Conservation (phyloP, 164 flowering plant species). For the Taxillus chinensis region DNA sequence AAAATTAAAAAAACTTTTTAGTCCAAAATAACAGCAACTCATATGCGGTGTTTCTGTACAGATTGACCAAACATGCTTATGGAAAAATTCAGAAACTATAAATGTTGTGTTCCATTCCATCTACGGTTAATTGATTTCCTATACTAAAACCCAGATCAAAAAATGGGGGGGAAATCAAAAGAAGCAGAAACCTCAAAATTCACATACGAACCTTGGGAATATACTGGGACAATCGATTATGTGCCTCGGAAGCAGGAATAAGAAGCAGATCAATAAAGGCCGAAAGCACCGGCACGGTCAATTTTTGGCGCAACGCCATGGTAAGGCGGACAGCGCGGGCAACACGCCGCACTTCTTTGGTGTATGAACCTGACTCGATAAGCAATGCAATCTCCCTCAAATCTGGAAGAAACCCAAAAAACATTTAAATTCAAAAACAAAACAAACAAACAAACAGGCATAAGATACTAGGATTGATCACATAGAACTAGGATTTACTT, state of each 20-base stretch:
- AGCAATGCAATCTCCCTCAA: constrained; percentile 1
- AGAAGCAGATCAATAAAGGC: neutral
- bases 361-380: neutral
- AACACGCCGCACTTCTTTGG: neutral
- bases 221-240: neutral
- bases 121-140: no score
- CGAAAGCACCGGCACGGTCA: neutral
- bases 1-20: no score
- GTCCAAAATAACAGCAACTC: no score
- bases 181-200: neutral
- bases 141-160: no score
- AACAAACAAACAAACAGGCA: neutral
- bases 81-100: no score
- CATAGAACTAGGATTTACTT: neutral
- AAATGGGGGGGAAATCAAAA: neutral
- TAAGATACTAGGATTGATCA: neutral
- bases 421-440: neutral
- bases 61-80: no score
- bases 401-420: neutral
- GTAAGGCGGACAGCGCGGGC: neutral
- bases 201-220: neutral
- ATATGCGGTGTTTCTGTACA: no score
- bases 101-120: no score
- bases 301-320: neutral
- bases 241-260: neutral